phyloP scores from a whole-genome alignment of 2,329 filamentous ascomycete species.

The Pyrenochaeta sp. region DNA sequence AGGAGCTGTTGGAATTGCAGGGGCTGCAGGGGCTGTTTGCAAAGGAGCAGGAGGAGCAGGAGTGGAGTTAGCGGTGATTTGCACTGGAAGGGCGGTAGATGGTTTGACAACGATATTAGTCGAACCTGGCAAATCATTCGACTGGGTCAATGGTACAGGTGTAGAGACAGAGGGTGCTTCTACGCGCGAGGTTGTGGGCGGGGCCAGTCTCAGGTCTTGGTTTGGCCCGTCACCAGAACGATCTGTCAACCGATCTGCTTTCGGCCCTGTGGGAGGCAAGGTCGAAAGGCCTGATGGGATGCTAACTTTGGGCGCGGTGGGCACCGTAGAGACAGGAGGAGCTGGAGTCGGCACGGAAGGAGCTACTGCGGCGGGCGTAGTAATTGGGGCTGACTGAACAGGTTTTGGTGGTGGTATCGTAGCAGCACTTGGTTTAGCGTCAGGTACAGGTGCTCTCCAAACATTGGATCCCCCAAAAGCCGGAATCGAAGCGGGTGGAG shows the following conservation, averaged over 20 bases:
- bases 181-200: constrained; percentile 25
- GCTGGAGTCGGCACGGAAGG: constrained; percentile 25
- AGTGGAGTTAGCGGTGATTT: constrained; percentile 2
- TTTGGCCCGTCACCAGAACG: constrained; percentile 27
- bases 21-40: constrained; percentile 5
- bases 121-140: constrained; percentile 9
- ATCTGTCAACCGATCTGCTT: constrained; percentile 45
- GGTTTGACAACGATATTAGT: constrained; percentile 25
- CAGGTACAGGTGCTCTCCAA: constrained; percentile 51
- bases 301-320: constrained; percentile 40
- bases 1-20: too few species aligned
- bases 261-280: constrained; percentile 52
- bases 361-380: constrained; percentile 29
- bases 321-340: constrained; percentile 15
- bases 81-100: constrained; percentile 12
- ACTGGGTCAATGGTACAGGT: constrained; percentile 16
- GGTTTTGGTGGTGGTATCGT: constrained; percentile 38
- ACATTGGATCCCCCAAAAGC: constrained; percentile 61
- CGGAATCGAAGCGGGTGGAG: constrained; percentile 63
- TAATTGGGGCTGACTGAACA: constrained; percentile 21
- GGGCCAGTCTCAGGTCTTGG: constrained; percentile 26
- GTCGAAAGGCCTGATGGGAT: constrained; percentile 47
- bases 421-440: constrained; percentile 36
- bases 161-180: constrained; percentile 30
- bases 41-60: constrained; percentile 13